Conservation (phyloP, 805 yeast genomes). For the Kuraishia molischiana region DNA sequence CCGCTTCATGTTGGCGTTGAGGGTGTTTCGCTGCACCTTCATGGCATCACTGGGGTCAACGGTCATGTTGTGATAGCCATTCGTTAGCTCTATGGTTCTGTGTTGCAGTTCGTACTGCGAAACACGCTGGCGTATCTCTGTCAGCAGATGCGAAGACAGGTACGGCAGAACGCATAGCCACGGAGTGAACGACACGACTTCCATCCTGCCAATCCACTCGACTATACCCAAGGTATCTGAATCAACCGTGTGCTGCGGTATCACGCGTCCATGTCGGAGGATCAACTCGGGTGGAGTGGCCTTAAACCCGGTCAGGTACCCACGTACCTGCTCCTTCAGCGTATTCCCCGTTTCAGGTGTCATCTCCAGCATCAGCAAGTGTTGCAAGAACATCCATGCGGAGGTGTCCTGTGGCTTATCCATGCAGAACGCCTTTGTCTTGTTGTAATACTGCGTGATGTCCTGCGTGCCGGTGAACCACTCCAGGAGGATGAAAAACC, state of each 20-base stretch:
- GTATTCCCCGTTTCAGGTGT: neutral
- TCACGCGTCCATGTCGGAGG: too few species aligned
- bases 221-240: neutral
- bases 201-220: neutral
- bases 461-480: neutral
- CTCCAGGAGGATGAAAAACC: conserved; percentile 14
- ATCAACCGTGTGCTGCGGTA: too few species aligned
- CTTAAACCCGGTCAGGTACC: too few species aligned
- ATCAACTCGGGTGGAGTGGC: too few species aligned
- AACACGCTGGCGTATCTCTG: too few species aligned
- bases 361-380: neutral
- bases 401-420: conserved; percentile 1
- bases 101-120: neutral
- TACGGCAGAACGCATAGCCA: neutral
- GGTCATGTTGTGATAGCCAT: neutral
- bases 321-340: too few species aligned
- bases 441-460: too few species aligned
- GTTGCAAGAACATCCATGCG: neutral
- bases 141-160: too few species aligned
- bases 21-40: neutral
- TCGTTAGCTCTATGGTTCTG: neutral
- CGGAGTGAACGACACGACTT: neutral
- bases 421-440: neutral
- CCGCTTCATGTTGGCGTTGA: neutral
- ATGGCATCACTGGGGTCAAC: too few species aligned